Base-by-base conservation (phyloP, 306 rosid genomes). In the Trifolium dubium region DNA sequence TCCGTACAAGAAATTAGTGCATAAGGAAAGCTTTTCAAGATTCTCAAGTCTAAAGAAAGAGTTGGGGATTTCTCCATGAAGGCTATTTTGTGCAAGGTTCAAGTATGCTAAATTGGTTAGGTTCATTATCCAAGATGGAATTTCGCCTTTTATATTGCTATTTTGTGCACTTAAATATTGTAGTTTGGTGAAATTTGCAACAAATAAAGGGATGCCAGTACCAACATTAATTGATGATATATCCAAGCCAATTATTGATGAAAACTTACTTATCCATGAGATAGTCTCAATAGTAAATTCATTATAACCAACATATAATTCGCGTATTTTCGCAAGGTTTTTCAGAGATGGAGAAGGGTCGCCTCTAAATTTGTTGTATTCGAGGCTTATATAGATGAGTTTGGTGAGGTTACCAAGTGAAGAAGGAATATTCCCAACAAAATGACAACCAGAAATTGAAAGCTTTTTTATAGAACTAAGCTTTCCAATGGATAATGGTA, bases 401-500 rank as follows among this genome's bases (percentile, higher is more conserved):
- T 51, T 11, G 8, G 59, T 51, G 59, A 51, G 59, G 30, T 51
- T 51, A 0, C 59, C 5, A 1, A 51, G 0, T 0, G 59, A 51
- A 17, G 59, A 17, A 17, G 59, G 59, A 51, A 51, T 51, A 51
- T 51, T 8, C 1, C 59, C 59, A 8, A 0, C 3, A 17, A 51
- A 51, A 8, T 51, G 2, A 11, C 59, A 51, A 17, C 3, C 2
- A 7, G 0, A 0, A 51, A 51, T 51, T 17, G 5, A 41, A 28
- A 84, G 19, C 1, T 0, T 0, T 2, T 2, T 11, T 53, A 75
- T 44, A 53, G 80, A 74, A 5, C 18, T 69, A 10, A 80, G 77
- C 68, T 53, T 69, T 80, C 84, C 84, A 30, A 74, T 74, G 3
- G 80, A 74, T 9, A 46, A 3, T 1, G 87, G 86, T 14, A 84